Base-by-base conservation (phyloP, 352 stramenopile genomes). In the Phytopythium boreale region DNA sequence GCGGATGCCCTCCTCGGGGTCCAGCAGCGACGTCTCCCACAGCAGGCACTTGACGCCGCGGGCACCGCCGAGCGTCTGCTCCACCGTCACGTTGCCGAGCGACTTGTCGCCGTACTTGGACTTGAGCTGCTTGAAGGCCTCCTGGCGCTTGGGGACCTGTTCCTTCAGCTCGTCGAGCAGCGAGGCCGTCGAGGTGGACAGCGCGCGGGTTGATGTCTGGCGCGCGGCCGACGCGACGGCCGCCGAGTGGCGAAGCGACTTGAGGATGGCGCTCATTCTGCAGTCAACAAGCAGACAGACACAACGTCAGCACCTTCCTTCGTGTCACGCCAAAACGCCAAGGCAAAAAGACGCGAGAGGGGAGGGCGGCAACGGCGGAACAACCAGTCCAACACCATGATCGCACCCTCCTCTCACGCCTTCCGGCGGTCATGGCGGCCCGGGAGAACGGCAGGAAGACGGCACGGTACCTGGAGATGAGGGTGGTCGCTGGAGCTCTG, bases 1-100 rank as follows among this genome's bases (percentile, higher is more conserved):
- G 57, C 97, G 94, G 83, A 99, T 99, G 64, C 97, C 97, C 73
- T 99, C 94, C 50, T 98, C 88, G 26, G 94, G 80, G 71, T 98
- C 94, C 41, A 98, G 82, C 59, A 98, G 80, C 62, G 91, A 98
- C 27, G 97, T 99, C 74, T 99, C 97, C 97, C 97, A 99, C 63
- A 99, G 75, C 80, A 99, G 97, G 71, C 94, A 99, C 84, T 99
- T 99, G 61, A 99, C 97, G 58, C 95, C 92, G 74, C 97, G 92
- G 20, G 96, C 97, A 53, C 97, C 97, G 64, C 97, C 97, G 67
- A 99, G 95, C 27, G 96, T 97, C 84, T 99, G 96, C 27, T 98
- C 95, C 34, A 98, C 96, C 15, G 95, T 98, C 11, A 98, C 96
- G 64, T 98, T 86, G 46, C 90, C 90, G 12, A 97, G 77, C 61